Base-by-base conservation (phyloP, 495 filamentous ascomycete genomes). In the Penicillium lagena region DNA sequence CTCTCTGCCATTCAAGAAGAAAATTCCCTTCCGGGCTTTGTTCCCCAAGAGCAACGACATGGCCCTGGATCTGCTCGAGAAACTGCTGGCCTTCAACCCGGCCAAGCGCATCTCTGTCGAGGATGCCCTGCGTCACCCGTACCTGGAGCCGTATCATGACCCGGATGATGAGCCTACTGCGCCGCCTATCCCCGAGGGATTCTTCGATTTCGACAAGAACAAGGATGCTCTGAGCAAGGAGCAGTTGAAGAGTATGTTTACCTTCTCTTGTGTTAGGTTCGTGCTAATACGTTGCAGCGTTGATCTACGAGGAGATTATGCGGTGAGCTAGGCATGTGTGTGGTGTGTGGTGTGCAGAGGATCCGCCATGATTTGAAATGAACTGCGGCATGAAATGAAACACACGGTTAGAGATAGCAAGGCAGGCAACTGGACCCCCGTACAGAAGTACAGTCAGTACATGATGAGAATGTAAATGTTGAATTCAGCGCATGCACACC, bases 1-100 rank as follows among this genome's bases (percentile, higher is more conserved):
- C 34, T 96, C 90, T 37, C 82, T 99, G 32, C 94, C 94, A n/a
- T 99, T 99, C 77, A 99, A 97, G 81, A 99, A 99, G 85, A 96
- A 96, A 80, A 91, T 97, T 39, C 91, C 94, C 0, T 94, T 96
- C 83, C 87, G 90, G 58, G 84, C 84, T 32, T 83, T 99, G 71
- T 99, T 99, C 78, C 94, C 93, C 45, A 95, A 95, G 75, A 95
- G 90, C 35, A 93, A 89, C 33, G 90, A 96, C 30, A 75, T 90
- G 39, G 94, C 94, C 1, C 79, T 97, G 28, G 93, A 99, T 57
- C 76, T 99, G 33, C 74, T 99, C 27, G 94, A 99, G 74, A 90
- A 91, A 64, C 76, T 99, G 11, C 77, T 99, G 28, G 90, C 93
- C 7, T 99, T 99, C 73, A 99, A 99, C 69, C 94, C 94, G 0